Evolutionary conservation across 257 asterid genomes (phyloP).

Genomic region (Prunella vulgaris): DNA sequence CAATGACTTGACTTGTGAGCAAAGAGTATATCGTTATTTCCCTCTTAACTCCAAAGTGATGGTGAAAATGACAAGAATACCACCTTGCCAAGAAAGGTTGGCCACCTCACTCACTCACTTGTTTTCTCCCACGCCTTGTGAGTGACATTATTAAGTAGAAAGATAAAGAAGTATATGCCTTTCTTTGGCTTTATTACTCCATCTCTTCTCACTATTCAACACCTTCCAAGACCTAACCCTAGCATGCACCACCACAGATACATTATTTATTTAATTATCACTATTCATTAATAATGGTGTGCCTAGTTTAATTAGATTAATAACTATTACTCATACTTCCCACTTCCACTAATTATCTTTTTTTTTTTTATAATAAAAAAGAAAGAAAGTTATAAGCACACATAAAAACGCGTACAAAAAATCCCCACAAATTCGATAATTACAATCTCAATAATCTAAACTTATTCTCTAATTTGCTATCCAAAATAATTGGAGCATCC

Average conservation of each 20-base stretch:
- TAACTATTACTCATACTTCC: not conserved
- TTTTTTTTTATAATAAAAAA: no score
- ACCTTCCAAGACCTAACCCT: slow-evolving; percentile 28
- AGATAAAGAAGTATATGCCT: slow-evolving; percentile 49
- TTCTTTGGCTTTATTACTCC: slow-evolving; percentile 38
- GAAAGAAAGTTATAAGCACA: no score
- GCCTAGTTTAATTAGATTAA: not conserved
- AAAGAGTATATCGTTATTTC: slow-evolving; percentile 30
- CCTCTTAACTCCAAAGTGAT: slow-evolving; percentile 30
- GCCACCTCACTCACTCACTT: slow-evolving; percentile 40
- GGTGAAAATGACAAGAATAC: slow-evolving; percentile 46
- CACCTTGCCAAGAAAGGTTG: slow-evolving; percentile 40
- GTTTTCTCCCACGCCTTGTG: slow-evolving; percentile 39
- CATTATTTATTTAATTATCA: slow-evolving; percentile 9
- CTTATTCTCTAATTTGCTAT: no score
- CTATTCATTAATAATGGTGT: not conserved
- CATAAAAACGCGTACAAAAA: no score
- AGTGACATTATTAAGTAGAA: slow-evolving; percentile 32
- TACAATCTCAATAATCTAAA: no score
- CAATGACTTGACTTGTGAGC: slow-evolving; percentile 54
- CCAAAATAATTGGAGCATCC: no score
- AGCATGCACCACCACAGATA: slow-evolving; percentile 17
- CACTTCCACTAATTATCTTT: not conserved
- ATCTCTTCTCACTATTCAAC: slow-evolving; percentile 27
- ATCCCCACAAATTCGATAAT: no score